Evolutionary conservation across 106 monocot species (phyloP).

Genomic region (Phalaenopsis aphrodite): DNA sequence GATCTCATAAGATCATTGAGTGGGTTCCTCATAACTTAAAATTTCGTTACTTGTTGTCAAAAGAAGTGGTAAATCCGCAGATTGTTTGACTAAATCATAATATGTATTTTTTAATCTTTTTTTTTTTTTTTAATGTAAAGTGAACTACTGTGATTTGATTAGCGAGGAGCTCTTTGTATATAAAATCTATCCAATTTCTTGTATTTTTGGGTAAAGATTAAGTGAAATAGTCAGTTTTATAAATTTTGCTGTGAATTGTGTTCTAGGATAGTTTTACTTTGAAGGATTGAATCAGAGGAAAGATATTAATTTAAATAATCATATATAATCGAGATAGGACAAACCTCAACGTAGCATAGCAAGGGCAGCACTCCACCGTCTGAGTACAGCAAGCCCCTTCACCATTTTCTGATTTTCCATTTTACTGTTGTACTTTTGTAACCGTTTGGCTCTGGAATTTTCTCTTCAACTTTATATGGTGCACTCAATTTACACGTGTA

Average conservation of each 20-base stretch:
- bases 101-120: background rate
- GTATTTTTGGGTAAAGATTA: background rate
- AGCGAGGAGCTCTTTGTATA: background rate
- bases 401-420: too few relatives aligned
- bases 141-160: background rate
- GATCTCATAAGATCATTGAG: conserved; percentile 51
- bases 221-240: background rate
- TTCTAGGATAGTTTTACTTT: background rate
- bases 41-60: conserved; percentile 55
- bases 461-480: too few relatives aligned
- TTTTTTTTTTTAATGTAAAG: background rate
- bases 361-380: too few relatives aligned
- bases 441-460: too few relatives aligned
- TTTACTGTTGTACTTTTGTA: too few relatives aligned
- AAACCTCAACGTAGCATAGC: too few relatives aligned
- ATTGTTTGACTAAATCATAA: conserved; percentile 8
- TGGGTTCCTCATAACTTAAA: conserved; percentile 51
- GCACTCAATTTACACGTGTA: too few relatives aligned
- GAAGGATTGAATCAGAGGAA: background rate
- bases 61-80: conserved; percentile 43
- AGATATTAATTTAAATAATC: too few relatives aligned
- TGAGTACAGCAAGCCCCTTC: too few relatives aligned
- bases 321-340: too few relatives aligned
- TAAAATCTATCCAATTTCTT: background rate
- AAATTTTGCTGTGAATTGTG: background rate